Evolutionary conservation across 169 alveolate species (phyloP).

Genomic region (Theileria luwenshuni): DNA sequence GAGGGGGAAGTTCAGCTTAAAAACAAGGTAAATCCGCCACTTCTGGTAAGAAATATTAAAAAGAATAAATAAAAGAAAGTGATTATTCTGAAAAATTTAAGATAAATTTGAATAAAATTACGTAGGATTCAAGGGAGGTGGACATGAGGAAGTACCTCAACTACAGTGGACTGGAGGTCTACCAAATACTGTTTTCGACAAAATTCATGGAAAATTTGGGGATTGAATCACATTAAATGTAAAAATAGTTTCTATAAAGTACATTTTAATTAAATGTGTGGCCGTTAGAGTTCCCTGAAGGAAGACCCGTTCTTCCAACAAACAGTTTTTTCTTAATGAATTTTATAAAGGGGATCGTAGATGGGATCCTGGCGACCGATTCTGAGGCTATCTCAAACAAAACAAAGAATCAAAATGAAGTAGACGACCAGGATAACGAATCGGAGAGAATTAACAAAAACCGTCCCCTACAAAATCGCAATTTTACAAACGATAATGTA

Average conservation of each 20-base stretch:
- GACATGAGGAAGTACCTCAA: constrained; percentile 1
- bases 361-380: constrained; percentile 68
- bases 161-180: constrained; percentile 15
- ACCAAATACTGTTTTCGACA: constrained; percentile 16
- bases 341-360: constrained; percentile 67
- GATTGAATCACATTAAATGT: background rate
- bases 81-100: background rate
- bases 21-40: background rate
- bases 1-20: background rate
- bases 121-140: constrained; percentile 13
- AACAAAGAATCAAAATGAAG: background rate
- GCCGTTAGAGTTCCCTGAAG: background rate
- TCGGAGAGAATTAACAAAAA: background rate
- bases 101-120: background rate
- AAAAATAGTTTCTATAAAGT: background rate
- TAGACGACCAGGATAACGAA: background rate
- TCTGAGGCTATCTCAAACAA: constrained; percentile 5
- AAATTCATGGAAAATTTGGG: constrained; percentile 4
- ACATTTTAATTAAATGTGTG: constrained; percentile 15
- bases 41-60: background rate
- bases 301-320: background rate
- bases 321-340: constrained; percentile 23
- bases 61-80: background rate
- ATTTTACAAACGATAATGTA: constrained; percentile 8
- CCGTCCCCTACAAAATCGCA: constrained; percentile 6